Conservation (phyloP, 176 grass and related monocot species). For the Pontederia crassipes region DNA sequence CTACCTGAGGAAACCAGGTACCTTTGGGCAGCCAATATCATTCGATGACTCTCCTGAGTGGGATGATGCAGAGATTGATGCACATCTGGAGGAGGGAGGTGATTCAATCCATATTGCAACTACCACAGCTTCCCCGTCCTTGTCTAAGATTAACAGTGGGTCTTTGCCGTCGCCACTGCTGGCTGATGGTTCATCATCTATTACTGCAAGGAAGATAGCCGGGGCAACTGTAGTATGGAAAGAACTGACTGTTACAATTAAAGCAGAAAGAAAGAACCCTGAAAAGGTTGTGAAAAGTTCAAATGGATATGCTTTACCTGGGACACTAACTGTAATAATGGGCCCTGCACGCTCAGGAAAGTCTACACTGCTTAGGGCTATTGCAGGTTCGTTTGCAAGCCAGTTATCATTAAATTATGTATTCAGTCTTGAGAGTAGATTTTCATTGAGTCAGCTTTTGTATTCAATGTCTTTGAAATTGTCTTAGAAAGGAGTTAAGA, state of each 20-base stretch:
- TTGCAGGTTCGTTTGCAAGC: slow-evolving; percentile 44
- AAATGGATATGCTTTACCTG: slow-evolving; percentile 75
- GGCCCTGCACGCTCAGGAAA: slow-evolving; percentile 82
- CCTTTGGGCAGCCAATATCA: slow-evolving; percentile 49
- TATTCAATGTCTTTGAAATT: too few species aligned
- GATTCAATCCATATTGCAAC: slow-evolving; percentile 37
- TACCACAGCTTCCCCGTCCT: slow-evolving; percentile 32
- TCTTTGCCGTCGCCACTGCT: slow-evolving; percentile 43
- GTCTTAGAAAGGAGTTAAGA: too few species aligned
- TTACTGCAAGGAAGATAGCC: slow-evolving; percentile 54
- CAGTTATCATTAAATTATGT: not conserved
- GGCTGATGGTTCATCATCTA: slow-evolving; percentile 8
- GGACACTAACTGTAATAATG: slow-evolving; percentile 90
- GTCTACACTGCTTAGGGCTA: slow-evolving; percentile 72
- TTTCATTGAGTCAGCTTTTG: not conserved
- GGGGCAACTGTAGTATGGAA: slow-evolving; percentile 84
- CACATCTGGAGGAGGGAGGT: slow-evolving; percentile 28
- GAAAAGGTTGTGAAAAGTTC: slow-evolving; percentile 75
- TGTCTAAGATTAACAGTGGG: slow-evolving; percentile 48
- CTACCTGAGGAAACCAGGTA: slow-evolving; percentile 62
- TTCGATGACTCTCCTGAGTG: slow-evolving; percentile 96
- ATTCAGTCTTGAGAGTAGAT: not conserved
- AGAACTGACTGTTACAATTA: slow-evolving; percentile 63
- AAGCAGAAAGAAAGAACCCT: slow-evolving; percentile 29
- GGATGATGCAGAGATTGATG: slow-evolving; percentile 71